Conservation (phyloP, 225 moss, liverwort and hornwort species). For the Asterella californica region DNA sequence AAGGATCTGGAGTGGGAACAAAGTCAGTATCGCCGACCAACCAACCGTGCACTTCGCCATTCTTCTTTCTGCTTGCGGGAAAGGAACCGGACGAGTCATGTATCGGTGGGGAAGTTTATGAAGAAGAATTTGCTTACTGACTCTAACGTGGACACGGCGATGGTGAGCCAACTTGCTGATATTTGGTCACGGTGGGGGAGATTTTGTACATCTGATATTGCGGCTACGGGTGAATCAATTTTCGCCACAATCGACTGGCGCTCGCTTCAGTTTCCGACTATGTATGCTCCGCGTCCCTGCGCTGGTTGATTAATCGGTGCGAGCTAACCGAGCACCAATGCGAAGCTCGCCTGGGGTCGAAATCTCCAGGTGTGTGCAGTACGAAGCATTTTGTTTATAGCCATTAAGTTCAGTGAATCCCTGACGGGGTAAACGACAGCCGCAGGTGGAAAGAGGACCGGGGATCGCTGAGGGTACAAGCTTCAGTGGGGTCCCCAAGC, state of each 20-base stretch:
- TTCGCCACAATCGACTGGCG: not conserved
- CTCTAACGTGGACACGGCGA: not conserved
- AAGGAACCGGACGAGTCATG: conserved; percentile 10
- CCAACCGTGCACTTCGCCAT: not conserved
- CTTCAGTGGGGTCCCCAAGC: not conserved
- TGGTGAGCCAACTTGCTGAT: not conserved
- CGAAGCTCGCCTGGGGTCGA: not conserved
- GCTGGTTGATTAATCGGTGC: not conserved
- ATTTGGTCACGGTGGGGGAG: not conserved
- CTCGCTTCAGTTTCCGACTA: not conserved
- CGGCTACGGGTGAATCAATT: not conserved
- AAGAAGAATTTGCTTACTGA: not conserved
- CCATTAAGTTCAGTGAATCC: not conserved
- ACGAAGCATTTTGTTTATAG: not conserved
- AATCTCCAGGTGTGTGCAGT: not conserved
- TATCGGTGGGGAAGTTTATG: conserved; percentile 3
- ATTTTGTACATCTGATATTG: not conserved
- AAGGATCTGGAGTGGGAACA: conserved; percentile 14
- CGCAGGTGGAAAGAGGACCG: not conserved
- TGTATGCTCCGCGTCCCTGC: not conserved
- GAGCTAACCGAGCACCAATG: not conserved
- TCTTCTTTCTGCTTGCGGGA: not conserved
- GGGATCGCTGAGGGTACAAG: not conserved
- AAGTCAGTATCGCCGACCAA: conserved; percentile 9
- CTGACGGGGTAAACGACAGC: not conserved